Conservation (phyloP, 2,329 filamentous ascomycete genomes). For the Kalaharituber pfeilii region DNA sequence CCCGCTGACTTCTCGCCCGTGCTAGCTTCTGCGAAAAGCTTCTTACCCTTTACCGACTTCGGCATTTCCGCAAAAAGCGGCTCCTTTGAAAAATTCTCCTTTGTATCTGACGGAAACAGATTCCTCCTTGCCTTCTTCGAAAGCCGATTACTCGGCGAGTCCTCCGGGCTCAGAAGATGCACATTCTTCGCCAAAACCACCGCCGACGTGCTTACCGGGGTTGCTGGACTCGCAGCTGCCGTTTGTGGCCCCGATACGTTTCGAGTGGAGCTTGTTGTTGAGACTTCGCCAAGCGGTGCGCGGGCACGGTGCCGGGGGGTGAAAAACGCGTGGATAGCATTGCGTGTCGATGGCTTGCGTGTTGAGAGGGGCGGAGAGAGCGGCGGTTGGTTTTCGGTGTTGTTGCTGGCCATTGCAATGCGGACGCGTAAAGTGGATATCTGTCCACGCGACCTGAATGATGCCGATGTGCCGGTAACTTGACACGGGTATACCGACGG, state of each 20-base stretch:
- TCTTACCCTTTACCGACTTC: conserved; percentile 9
- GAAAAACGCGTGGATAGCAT: conserved; percentile 14
- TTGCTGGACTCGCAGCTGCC: not conserved
- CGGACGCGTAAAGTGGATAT: not conserved
- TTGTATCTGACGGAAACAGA: conserved; percentile 6
- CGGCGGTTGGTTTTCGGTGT: conserved; percentile 4
- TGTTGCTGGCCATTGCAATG: not conserved
- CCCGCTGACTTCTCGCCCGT: conserved; percentile 6
- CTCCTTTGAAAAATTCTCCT: conserved; percentile 1
- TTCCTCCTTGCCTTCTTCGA: conserved; percentile 2
- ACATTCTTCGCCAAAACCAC: not conserved
- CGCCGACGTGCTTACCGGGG: not conserved
- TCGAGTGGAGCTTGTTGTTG: not conserved
- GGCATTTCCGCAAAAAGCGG: conserved; percentile 2
- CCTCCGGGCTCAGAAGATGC: not conserved
- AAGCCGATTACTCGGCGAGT: conserved; percentile 1
- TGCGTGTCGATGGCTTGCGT: conserved; percentile 22
- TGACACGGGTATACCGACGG: no score
- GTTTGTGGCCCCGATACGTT: not conserved
- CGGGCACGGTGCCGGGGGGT: conserved; percentile 5
- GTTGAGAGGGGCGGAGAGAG: conserved; percentile 10
- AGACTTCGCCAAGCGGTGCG: not conserved
- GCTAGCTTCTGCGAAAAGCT: conserved; percentile 4
- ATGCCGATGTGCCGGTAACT: no score
- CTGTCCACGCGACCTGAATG: no score